phyloP scores from a whole-genome alignment of 257 asterid species.

The Scutellaria minor region DNA sequence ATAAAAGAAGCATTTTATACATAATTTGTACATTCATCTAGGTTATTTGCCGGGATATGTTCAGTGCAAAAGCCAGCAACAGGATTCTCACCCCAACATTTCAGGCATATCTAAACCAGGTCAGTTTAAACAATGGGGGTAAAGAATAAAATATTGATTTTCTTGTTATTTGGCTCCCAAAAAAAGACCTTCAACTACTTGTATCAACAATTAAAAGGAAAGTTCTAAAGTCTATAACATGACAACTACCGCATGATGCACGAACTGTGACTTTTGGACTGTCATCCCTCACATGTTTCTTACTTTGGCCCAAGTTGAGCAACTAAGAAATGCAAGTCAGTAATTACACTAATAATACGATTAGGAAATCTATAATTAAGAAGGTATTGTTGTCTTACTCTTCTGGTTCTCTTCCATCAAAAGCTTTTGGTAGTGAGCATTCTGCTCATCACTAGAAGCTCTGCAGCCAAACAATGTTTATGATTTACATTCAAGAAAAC shows the following conservation, averaged over 20 bases:
- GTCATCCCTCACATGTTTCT: neutral
- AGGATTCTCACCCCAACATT: neutral
- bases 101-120: slow-evolving; percentile 18
- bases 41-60: neutral
- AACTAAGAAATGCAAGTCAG: slow-evolving; percentile 24
- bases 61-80: slow-evolving; percentile 15
- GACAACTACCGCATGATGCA: slow-evolving; percentile 10
- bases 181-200: slow-evolving; percentile 5
- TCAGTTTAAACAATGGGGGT: neutral
- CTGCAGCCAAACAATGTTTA: slow-evolving; percentile 48
- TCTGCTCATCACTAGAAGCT: slow-evolving; percentile 61
- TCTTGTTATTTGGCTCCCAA: slow-evolving; percentile 10
- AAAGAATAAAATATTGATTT: neutral
- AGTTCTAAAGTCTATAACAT: neutral
- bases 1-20: neutral
- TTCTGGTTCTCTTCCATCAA: slow-evolving; percentile 66
- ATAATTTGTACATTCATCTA: slow-evolving; percentile 4
- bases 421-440: slow-evolving; percentile 53
- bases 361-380: slow-evolving; percentile 5
- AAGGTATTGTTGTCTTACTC: slow-evolving; percentile 53
- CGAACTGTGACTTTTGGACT: neutral
- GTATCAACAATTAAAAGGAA: neutral
- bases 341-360: neutral
- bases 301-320: slow-evolving; percentile 8
- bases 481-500: slow-evolving; percentile 23